phyloP scores from a whole-genome alignment of 352 stramenopile genomes.

The Globisporangium barbulae region DNA sequence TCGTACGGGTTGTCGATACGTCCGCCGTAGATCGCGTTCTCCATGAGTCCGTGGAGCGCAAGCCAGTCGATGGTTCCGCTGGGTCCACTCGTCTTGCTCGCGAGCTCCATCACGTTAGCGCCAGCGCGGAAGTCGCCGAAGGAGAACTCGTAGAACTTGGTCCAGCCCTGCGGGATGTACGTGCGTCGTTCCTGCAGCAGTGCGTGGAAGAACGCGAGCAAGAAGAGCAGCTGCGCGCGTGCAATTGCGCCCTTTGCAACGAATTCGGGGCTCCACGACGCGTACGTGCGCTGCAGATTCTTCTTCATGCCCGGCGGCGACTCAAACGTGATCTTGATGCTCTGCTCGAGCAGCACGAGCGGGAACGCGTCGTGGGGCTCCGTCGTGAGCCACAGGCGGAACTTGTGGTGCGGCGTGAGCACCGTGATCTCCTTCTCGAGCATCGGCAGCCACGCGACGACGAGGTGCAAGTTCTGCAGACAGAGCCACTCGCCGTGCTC shows the following conservation, averaged over 20 bases:
- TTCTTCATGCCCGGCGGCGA: slow-evolving; percentile 94
- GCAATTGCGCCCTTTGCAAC: slow-evolving; percentile 38
- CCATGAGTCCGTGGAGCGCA: slow-evolving; percentile 93
- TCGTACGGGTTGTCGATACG: slow-evolving; percentile 94
- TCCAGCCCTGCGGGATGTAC: slow-evolving; percentile 96
- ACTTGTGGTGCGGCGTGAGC: slow-evolving; percentile 74
- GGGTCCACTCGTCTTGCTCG: slow-evolving; percentile 34
- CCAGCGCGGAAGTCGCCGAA: slow-evolving; percentile 93
- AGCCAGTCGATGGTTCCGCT: slow-evolving; percentile 78
- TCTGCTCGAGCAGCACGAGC: slow-evolving; percentile 89
- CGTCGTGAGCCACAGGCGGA: slow-evolving; percentile 95
- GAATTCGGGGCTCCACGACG: slow-evolving; percentile 80
- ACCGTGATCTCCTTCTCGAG: slow-evolving; percentile 90
- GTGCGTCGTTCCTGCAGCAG: slow-evolving; percentile 82
- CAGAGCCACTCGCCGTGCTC: slow-evolving; percentile 93
- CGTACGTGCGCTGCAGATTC: slow-evolving; percentile 93
- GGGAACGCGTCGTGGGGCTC: slow-evolving; percentile 91
- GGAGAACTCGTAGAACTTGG: slow-evolving; percentile 96
- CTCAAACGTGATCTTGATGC: slow-evolving; percentile 95
- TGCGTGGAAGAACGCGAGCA: slow-evolving; percentile 91
- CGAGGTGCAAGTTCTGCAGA: slow-evolving; percentile 95
- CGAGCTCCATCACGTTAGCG: slow-evolving; percentile 86
- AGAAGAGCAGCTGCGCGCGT: slow-evolving; percentile 78
- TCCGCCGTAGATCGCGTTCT: slow-evolving; percentile 95
- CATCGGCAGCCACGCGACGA: slow-evolving; percentile 90